Evolutionary conservation across 1,284 basidiomycete genomes (phyloP).

Genomic region (Boletus holoroseus): DNA sequence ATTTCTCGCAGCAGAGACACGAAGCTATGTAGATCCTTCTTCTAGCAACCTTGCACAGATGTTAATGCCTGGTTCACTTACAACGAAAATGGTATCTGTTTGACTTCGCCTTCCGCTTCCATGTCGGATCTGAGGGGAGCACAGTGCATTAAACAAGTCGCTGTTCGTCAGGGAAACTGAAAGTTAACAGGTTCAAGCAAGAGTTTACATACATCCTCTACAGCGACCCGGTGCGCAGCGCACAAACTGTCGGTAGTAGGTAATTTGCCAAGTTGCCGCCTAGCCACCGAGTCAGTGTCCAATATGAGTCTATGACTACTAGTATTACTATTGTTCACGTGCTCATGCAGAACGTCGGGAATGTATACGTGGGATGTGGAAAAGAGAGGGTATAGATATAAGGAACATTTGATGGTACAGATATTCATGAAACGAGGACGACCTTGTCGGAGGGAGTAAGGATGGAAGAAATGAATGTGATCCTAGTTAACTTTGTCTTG

Average conservation of each 20-base stretch:
- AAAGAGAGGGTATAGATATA: constrained; percentile 29
- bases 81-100: constrained; percentile 41
- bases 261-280: neutral
- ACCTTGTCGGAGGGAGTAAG: neutral
- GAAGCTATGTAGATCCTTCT: constrained; percentile 35
- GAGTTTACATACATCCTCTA: neutral
- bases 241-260: neutral
- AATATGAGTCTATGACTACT: neutral
- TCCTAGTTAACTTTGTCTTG: constrained; percentile 24
- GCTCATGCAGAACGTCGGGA: constrained; percentile 15
- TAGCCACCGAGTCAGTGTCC: neutral
- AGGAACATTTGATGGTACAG: constrained; percentile 13
- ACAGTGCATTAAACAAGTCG: neutral
- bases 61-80: constrained; percentile 24
- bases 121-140: constrained; percentile 23
- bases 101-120: constrained; percentile 19
- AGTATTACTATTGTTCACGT: neutral
- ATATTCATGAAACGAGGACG: constrained; percentile 12
- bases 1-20: constrained; percentile 43
- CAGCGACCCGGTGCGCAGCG: neutral
- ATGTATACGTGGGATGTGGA: constrained; percentile 14
- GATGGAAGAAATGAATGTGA: neutral
- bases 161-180: constrained; percentile 31
- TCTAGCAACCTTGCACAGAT: constrained; percentile 4
- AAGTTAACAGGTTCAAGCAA: neutral